Conservation (phyloP, 805 yeast genomes). For the Candida caryicola region DNA sequence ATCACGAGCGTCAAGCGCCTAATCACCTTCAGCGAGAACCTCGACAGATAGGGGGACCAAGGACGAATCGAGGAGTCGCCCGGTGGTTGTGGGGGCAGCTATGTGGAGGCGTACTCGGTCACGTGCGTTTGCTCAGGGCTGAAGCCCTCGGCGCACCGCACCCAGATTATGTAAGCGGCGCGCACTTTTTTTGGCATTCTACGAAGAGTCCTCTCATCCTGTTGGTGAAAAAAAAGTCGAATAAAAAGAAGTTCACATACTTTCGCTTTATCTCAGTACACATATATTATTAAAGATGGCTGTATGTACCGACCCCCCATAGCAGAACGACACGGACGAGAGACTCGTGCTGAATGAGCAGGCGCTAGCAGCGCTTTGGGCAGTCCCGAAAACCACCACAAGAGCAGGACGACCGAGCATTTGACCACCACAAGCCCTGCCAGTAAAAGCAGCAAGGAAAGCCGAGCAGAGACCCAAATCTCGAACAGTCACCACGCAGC, state of each 20-base stretch:
- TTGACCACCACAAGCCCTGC: too few species aligned
- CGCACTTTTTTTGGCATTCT: not conserved
- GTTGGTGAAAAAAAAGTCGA: slow-evolving; percentile 5
- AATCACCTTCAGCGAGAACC: slow-evolving; percentile 54
- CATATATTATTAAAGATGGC: slow-evolving; percentile 19
- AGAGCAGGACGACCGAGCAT: too few species aligned
- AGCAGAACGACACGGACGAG: not conserved
- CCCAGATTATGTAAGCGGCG: not conserved
- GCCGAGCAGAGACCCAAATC: too few species aligned
- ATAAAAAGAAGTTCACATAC: slow-evolving; percentile 1
- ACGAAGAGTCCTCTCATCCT: not conserved
- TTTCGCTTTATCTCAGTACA: slow-evolving; percentile 5
- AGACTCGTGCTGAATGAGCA: too few species aligned
- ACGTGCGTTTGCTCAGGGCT: not conserved
- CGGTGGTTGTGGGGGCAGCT: too few species aligned
- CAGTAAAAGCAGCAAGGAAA: too few species aligned
- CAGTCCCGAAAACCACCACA: too few species aligned
- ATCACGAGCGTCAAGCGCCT: slow-evolving; percentile 69
- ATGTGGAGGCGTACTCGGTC: too few species aligned
- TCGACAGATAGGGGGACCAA: too few species aligned
- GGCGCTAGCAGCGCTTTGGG: too few species aligned
- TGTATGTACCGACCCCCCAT: slow-evolving; percentile 16
- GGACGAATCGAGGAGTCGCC: too few species aligned
- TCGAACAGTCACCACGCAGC: too few species aligned
- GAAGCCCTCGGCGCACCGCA: not conserved